These are phyloP conservation scores for Talaromyces sp. DNA, from an alignment of 2,329 filamentous ascomycete species.

Conservation along the genomic window DNA sequence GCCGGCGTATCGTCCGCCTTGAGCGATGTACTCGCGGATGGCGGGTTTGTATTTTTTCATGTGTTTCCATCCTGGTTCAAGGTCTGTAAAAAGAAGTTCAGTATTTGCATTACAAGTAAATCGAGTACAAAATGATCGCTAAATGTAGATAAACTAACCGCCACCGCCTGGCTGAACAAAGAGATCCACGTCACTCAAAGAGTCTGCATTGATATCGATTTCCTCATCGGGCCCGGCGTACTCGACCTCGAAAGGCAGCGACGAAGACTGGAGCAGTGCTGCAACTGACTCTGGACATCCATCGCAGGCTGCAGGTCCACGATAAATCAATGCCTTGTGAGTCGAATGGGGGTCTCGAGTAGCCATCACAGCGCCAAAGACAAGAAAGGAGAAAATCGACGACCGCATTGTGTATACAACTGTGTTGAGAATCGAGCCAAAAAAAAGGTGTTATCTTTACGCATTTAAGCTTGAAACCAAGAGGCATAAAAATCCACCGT, in stretches of 20 bases:
- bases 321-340: not conserved
- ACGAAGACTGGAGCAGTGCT: not conserved
- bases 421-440: not conserved
- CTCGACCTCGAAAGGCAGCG: not conserved
- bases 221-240: not conserved
- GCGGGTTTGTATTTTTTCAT: slow-evolving; percentile 2
- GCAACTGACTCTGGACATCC: not conserved
- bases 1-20: slow-evolving; percentile 3
- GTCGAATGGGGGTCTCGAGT: not conserved
- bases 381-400: not conserved
- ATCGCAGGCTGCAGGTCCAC: not conserved
- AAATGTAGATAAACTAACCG: not conserved
- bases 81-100: not conserved
- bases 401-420: not conserved
- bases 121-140: not conserved
- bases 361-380: not conserved
- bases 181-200: not conserved
- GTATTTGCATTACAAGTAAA: not conserved
- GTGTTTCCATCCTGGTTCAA: slow-evolving; percentile 11
- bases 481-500: not conserved
- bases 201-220: not conserved
- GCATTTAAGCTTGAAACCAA: not conserved
- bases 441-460: not conserved
- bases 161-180: not conserved
- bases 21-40: slow-evolving; percentile 2